Conservation (phyloP, 805 yeast species). For the Hanseniaspora guilliermondii region DNA sequence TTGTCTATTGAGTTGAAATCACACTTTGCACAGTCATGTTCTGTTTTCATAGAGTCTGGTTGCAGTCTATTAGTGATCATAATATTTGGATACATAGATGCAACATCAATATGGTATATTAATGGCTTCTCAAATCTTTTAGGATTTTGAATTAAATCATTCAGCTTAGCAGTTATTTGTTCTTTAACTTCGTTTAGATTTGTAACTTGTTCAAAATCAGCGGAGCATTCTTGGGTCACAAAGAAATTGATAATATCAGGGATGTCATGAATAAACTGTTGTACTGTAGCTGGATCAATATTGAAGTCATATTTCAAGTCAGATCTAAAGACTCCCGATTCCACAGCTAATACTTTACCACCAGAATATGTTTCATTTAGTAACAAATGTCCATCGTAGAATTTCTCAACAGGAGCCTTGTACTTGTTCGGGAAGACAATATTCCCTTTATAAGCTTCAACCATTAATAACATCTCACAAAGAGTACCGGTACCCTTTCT, state of each 20-base stretch:
- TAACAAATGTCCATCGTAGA: slow-evolving; percentile 83
- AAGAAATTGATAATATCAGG: slow-evolving; percentile 70
- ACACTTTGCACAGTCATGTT: slow-evolving; percentile 93
- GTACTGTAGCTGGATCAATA: slow-evolving; percentile 70
- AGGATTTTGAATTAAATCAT: slow-evolving; percentile 51
- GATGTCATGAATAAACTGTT: slow-evolving; percentile 61
- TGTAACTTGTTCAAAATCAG: slow-evolving; percentile 59
- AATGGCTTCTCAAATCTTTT: slow-evolving; percentile 64
- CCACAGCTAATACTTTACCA: slow-evolving; percentile 94
- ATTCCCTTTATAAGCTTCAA: slow-evolving; percentile 70
- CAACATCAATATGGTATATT: slow-evolving; percentile 95
- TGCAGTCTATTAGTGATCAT: slow-evolving; percentile 95
- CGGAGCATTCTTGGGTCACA: slow-evolving; percentile 66
- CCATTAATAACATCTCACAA: slow-evolving; percentile 96
- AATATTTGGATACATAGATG: slow-evolving; percentile 98
- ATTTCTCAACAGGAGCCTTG: slow-evolving; percentile 84
- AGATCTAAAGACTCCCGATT: slow-evolving; percentile 93
- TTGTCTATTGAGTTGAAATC: slow-evolving; percentile 95
- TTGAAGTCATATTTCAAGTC: slow-evolving; percentile 67
- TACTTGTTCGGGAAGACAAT: slow-evolving; percentile 89
- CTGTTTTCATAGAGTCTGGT: slow-evolving; percentile 94
- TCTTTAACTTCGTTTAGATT: slow-evolving; percentile 67
- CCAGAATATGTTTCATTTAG: slow-evolving; percentile 98
- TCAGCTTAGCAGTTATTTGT: slow-evolving; percentile 41
- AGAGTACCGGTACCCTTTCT: slow-evolving; percentile 97